Evolutionary conservation across 2,329 filamentous ascomycete genomes (phyloP), one percentile per base, ranked within the genome.

Genomic region (Clarireedia monteithiana): DNA sequence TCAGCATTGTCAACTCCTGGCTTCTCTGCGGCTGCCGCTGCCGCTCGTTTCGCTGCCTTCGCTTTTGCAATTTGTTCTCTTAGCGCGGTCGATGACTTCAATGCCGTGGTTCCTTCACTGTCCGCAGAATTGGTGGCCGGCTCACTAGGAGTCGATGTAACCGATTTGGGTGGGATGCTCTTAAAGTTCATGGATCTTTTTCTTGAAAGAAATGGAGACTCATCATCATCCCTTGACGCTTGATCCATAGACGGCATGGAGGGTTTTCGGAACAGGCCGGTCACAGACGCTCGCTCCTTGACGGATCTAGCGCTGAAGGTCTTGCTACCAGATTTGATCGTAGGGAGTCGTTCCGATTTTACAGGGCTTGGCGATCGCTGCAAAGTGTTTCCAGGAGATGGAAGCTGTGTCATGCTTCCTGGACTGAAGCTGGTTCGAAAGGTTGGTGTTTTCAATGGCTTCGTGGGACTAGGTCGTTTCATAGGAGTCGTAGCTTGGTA

Each of bases 61-160:
- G 94, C 92, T 64, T 91, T 92, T 39, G 91, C 90, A 60, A 97
- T 96, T 53, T 94, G 91, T 51, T 96, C 90, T 36, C 94, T 83
- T 14, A 99, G 73, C 0, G 91, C 85, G 15, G 81, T 76, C 0
- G 92, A 96, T 0, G 91, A 91, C 64, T 88, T 94, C 5, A 75
- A 72, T 0, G 70, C 70, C 57, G 75, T 79, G 38, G 71, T 68
- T 46, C 72, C 72, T 56, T 74, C 72, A 23, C 64, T 66, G n/a
- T 46, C 51, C 4, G 63, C 62, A 38, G 64, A 59, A 45, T 55
- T 61, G 5, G 51, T 36, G 15, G 61, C 53, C 17, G 60, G 59
- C 20, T 53, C 55, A 40, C 50, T 59, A 3, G 63, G 61, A 20
- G 61, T 45, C 30, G 55, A 62, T 5, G 62, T 62, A n/a, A 59